Base-by-base conservation (phyloP, 495 filamentous ascomycete species). In the Penicillium nucicola region DNA sequence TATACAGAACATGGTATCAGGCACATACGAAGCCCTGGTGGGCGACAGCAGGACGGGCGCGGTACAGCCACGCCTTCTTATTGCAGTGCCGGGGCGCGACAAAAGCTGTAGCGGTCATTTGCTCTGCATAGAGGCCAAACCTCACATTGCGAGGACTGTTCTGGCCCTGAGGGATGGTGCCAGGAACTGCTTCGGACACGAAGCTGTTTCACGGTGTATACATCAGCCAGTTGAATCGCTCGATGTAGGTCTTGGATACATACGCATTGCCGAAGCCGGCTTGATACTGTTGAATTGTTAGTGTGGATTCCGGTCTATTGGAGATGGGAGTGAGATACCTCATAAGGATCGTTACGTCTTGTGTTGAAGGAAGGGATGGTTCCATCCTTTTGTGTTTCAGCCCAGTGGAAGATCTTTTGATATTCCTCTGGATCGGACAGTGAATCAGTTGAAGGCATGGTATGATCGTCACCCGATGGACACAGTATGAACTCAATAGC, bases 321-420 rank as follows among this genome's bases (percentile, higher is more conserved):
- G n/a, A 43, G 17, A 5, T 22, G 40, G 14, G 30, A 36, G 19
- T 25, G 12, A 56, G 57, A 33, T 67, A 77, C 74, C 66, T 75
- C 57, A 58, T 78, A 81, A 31, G 76, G 77, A 53, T 81, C 76
- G 57, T 79, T 81, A 41, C 69, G 71, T 48, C 76, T 67, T 42
- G 67, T 74, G 36, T 52, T 55, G 46, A 78, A 78, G 7, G 75
- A 77, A 40, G 75, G 75, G 34, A 77, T 71, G 1, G 59, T 49
- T 14, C 65, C 75, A 62, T 78, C 67, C 61, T 79, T 74, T 45
- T 81, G 78, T 2, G 77, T 80, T 59, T 80, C 77, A 10, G 76
- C 77, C 78, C 78, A 79, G 58, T 80, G 77, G 69, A 81, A 79
- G 44, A 81, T 77, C 41, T 78, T 72, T 55, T 80, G 77, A 58